These are phyloP conservation scores for Spongospora subterranea DNA, from an alignment of 208 protist species.

Conservation along the genomic window DNA sequence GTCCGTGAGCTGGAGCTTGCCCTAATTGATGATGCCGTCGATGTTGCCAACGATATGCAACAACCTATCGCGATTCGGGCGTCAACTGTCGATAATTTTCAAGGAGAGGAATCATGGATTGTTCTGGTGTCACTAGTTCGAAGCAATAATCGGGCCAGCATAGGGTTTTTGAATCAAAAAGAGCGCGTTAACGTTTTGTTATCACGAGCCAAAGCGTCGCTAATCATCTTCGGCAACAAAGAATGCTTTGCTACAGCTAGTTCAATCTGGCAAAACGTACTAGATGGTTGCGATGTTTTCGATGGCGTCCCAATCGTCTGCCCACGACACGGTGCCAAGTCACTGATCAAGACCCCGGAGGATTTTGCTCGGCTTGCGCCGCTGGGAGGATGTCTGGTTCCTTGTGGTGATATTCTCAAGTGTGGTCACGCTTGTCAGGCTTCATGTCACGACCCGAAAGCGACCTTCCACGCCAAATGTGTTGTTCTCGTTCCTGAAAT, in stretches of 20 bases:
- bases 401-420: not conserved
- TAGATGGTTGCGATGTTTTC: not conserved
- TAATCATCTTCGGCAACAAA: not conserved
- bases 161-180: not conserved
- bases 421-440: not conserved
- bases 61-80: slow-evolving; percentile 9
- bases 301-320: not conserved
- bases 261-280: not conserved
- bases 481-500: not conserved
- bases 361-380: not conserved
- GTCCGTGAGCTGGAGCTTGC: too few species aligned
- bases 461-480: not conserved
- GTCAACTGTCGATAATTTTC: slow-evolving; percentile 42
- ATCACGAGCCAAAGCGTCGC: not conserved
- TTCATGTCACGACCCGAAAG: not conserved
- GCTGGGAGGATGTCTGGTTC: not conserved
- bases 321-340: not conserved
- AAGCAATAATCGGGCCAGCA: not conserved
- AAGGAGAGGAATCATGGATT: slow-evolving; percentile 2
- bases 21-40: too few species aligned
- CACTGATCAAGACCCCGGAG: not conserved
- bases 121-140: not conserved
- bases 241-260: not conserved
- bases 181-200: slow-evolving; percentile 33
- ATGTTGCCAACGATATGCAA: too few species aligned